Base-by-base conservation (phyloP, 805 yeast species). In the Nakazawaea populi region DNA sequence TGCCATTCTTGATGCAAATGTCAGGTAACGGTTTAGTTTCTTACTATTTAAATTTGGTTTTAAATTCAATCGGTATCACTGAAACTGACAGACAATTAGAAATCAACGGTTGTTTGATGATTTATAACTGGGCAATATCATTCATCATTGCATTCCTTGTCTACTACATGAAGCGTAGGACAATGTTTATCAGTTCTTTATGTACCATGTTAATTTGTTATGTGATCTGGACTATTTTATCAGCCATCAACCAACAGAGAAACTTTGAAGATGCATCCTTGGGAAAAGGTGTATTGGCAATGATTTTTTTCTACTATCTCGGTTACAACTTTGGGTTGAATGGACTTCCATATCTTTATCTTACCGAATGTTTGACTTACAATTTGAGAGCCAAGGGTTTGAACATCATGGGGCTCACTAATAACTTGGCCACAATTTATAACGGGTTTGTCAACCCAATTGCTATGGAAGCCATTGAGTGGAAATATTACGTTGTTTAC, bases 31-130 rank as follows among this genome's bases (percentile, higher is more conserved):
- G 76, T 49, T 61, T 75, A 48, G 75, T 75, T 12, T 71, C 76
- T 2, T 74, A 74, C 65, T 75, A 75, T 58, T 61, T 75, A 48
- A 69, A 60, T 47, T 53, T 76, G 80, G 85, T 80, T 12, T 69
- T 80, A 54, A 60, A 64, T 53, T 72, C 80, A 28, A 77, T 80
- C 60, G 83, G 85, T 52, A 75, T 79, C 57, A 76, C 77, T 46
- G 69, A 67, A 11, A 64, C 69, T 29, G 64, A 64, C 46, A 61
- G 65, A 51, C 79, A 79, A 62, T 69, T 78, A 52, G 60, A 73
- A 49, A 71, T 78, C 60, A 79, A 79, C 59, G 82, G 78, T 51
- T 73, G 75, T 54, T 69, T 77, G 54, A 73, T 71, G 72, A 63
- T 74, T 52, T 77, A 69, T 61, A 76, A 76, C 66, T 71, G 73